Evolutionary conservation across 768 basidiomycete species (phyloP), one percentile per base, ranked within the genome.

Genomic region (Phaeotremella skinneri): DNA sequence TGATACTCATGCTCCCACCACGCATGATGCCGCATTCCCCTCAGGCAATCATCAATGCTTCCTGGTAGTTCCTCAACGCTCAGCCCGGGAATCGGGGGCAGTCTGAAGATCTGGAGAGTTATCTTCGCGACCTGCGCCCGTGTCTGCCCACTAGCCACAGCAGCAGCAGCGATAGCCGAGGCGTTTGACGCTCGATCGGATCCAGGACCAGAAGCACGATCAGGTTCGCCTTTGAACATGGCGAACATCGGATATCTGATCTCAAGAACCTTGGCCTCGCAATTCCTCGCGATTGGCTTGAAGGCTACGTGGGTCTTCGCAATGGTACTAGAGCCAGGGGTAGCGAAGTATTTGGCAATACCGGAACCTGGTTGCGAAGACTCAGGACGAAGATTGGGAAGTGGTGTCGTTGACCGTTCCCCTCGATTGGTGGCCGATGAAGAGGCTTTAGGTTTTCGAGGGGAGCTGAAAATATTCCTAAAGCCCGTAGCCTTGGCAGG

Each of bases 1-100:
- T 89, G 90, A 78, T 94, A 93, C 21, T 91, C 90, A 64, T 87
- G 72, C 79, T 93, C 92, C 71, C 94, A 91, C 92, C 91, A 96
- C 34, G 87, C 87, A 56, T 91, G 86, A 68, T 93, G 88, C 59
- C 90, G 81, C 63, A 98, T 79, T 0, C 94, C 93, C 14, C 89
- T 84, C 67, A 87, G 83, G 68, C 90, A 93, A 70, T 97, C 94
- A 55, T 97, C 93, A 67, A 97, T 80, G 69, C 90, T 91, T 76
- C 92, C 88, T 14, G 94, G 93, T 20, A 97, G 80, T 61, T 90
- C 83, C 43, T 86, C 85, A 20, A 84, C 82, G 32, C 84, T 78
- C 21, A 96, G 80, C 17, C 91, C 90, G n/a, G 90, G 88, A 47
- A 97, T 76, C 2, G 92, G 85, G 0, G 93, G 93, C 11, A 98